Conservation (phyloP, 371 early-diverging fungal species). For the Mycotypha africana region DNA sequence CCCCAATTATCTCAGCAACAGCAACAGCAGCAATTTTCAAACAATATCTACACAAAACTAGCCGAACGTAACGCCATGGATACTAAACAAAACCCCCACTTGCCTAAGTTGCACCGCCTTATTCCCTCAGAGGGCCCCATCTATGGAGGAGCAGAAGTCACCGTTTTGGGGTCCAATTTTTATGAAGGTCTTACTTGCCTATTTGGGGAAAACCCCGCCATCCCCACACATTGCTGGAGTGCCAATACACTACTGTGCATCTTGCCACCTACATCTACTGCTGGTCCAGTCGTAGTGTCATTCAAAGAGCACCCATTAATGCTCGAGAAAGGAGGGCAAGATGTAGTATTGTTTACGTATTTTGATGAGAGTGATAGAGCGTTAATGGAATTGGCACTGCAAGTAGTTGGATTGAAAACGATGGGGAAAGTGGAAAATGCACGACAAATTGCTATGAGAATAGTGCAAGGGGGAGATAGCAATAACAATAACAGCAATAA, state of each 20-base stretch:
- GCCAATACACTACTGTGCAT: slow-evolving; percentile 63
- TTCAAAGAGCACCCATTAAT: slow-evolving; percentile 51
- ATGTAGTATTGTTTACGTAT: slow-evolving; percentile 50
- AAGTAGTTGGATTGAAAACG: slow-evolving; percentile 68
- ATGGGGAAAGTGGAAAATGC: slow-evolving; percentile 61
- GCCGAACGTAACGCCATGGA: slow-evolving; percentile 25
- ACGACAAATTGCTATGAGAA: slow-evolving; percentile 56
- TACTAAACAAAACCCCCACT: slow-evolving; percentile 13
- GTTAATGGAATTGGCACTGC: slow-evolving; percentile 71
- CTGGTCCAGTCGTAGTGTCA: slow-evolving; percentile 66
- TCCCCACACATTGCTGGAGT: slow-evolving; percentile 60
- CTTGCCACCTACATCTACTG: slow-evolving; percentile 61
- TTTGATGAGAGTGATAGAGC: slow-evolving; percentile 70
- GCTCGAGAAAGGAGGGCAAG: slow-evolving; percentile 45
- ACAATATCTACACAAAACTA: slow-evolving; percentile 32
- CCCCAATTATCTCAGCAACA: background rate
- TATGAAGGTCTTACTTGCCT: slow-evolving; percentile 59
- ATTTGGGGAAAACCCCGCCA: slow-evolving; percentile 64
- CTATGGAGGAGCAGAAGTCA: slow-evolving; percentile 68
- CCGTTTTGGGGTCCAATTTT: slow-evolving; percentile 65
- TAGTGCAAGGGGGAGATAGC: slow-evolving; percentile 53
- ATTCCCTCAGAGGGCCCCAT: slow-evolving; percentile 69
- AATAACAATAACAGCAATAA: slow-evolving; percentile 6
- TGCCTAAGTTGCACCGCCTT: slow-evolving; percentile 45
- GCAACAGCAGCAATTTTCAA: slow-evolving; percentile 16